Evolutionary conservation across 805 yeast species (phyloP).

Genomic region (Wickerhamiella slavikovae): DNA sequence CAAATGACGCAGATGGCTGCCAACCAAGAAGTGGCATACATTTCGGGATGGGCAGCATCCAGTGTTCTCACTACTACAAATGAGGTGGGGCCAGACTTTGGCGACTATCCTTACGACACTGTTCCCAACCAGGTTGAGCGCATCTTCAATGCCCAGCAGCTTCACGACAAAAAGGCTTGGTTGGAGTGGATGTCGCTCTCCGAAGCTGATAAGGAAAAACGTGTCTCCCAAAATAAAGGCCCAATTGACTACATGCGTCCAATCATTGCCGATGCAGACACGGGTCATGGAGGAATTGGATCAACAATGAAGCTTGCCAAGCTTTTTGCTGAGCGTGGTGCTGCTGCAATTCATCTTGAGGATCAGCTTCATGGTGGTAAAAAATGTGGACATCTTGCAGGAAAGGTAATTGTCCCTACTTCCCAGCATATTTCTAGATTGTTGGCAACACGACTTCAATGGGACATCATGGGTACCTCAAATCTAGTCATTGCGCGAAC

Average conservation of each 20-base stretch:
- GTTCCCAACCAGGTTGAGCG: constrained; percentile 49
- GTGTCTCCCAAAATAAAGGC: constrained; percentile 11
- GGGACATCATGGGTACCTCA: constrained; percentile 42
- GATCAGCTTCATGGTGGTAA: constrained; percentile 48
- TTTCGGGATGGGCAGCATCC: constrained; percentile 14
- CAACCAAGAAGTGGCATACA: constrained; percentile 19
- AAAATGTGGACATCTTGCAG: constrained; percentile 43
- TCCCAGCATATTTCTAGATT: constrained; percentile 33
- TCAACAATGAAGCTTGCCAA: constrained; percentile 47
- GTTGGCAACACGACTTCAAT: constrained; percentile 37
- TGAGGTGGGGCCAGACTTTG: constrained; percentile 46
- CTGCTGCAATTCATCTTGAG: constrained; percentile 45
- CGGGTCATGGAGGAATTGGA: constrained; percentile 44
- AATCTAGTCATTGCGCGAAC: constrained; percentile 40
- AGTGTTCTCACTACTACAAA: constrained; percentile 36
- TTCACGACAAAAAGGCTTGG: constrained; percentile 33
- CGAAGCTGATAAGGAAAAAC: constrained; percentile 11
- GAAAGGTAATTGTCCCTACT: constrained; percentile 41
- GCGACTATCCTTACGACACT: constrained; percentile 49
- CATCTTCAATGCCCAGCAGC: constrained; percentile 33
- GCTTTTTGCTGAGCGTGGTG: constrained; percentile 44
- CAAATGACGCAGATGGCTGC: constrained; percentile 37
- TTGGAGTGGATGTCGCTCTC: constrained; percentile 20
- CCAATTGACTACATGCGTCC: constrained; percentile 35
- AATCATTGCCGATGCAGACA: constrained; percentile 46